phyloP scores from a whole-genome alignment of 345 rosid species.

The Sisymbrium altissimum region DNA sequence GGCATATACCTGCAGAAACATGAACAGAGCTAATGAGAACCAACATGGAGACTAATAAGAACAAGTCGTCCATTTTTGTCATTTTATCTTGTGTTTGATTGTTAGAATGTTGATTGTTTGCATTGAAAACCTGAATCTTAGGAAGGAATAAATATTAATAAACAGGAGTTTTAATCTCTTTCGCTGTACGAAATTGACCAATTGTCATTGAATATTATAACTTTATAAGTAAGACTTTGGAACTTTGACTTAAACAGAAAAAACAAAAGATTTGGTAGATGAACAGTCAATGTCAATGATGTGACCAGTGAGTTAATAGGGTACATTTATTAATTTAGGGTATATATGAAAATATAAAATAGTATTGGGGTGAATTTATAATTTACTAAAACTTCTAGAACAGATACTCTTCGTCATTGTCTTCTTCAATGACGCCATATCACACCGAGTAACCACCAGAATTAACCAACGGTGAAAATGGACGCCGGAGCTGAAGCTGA shows the following conservation, averaged over 20 bases:
- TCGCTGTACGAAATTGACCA: background rate
- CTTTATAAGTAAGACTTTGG: too few relatives aligned
- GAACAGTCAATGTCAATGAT: background rate
- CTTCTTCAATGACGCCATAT: background rate
- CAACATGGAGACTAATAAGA: background rate
- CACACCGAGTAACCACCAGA: background rate
- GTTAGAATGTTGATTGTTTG: background rate
- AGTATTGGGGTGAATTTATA: background rate
- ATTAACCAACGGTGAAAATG: conserved; percentile 23
- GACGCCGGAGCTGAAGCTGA: conserved; percentile 28
- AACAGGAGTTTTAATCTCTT: background rate
- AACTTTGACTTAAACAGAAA: too few relatives aligned
- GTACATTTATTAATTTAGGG: background rate
- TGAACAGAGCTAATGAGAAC: background rate
- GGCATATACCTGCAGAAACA: background rate
- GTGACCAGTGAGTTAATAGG: too few relatives aligned
- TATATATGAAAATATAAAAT: background rate
- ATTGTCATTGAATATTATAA: background rate
- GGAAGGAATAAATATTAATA: background rate
- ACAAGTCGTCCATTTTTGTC: background rate
- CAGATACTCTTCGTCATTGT: background rate
- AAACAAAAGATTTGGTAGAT: too few relatives aligned
- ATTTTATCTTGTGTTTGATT: background rate
- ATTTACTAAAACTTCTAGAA: background rate
- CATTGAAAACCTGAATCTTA: background rate